A percentile compares a stretch with the other conserved stretches of the same genome.
Conservation (phyloP, 2,329 filamentous ascomycete species). For the Pezicula neosporulosa region DNA sequence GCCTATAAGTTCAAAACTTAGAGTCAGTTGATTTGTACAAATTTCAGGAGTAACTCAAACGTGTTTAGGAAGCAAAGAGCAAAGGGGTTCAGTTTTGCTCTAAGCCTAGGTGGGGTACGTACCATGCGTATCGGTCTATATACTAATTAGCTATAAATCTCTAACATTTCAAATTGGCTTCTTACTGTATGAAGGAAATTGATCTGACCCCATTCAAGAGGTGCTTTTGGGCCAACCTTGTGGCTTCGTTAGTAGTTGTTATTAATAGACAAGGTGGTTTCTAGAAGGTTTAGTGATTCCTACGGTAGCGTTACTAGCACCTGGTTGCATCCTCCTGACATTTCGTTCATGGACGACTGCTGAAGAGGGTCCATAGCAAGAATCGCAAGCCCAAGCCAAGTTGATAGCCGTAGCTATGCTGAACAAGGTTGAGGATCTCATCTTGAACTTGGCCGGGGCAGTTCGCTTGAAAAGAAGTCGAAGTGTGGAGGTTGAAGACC, state of each 20-base stretch:
- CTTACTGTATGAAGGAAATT: slow-evolving; percentile 25
- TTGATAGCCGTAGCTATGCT: slow-evolving; percentile 16
- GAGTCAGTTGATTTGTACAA: no score
- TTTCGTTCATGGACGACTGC: slow-evolving; percentile 42
- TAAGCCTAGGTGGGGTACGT: no score
- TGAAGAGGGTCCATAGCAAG: slow-evolving; percentile 39
- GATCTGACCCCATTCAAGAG: slow-evolving; percentile 23
- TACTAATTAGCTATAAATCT: slow-evolving; percentile 1
- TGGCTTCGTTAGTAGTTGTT: no score
- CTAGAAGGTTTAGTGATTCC: no score
- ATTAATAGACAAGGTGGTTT: no score
- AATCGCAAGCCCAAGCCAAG: slow-evolving; percentile 33
- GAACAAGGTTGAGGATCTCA: slow-evolving; percentile 12
- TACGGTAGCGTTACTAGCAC: slow-evolving; percentile 34
- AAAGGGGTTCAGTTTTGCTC: no score
- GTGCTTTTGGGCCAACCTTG: slow-evolving; percentile 35
- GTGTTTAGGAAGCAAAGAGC: no score
- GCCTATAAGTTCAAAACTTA: no score
- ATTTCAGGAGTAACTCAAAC: no score
- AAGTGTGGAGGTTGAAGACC: no score
- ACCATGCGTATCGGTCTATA: slow-evolving; percentile 42
- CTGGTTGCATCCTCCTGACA: slow-evolving; percentile 46
- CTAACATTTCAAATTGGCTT: background rate
- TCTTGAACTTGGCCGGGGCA: slow-evolving; percentile 3
- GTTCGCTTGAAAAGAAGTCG: no score